Base-by-base conservation (phyloP, 73 alveolate genomes). In the Urostyla sp. region DNA sequence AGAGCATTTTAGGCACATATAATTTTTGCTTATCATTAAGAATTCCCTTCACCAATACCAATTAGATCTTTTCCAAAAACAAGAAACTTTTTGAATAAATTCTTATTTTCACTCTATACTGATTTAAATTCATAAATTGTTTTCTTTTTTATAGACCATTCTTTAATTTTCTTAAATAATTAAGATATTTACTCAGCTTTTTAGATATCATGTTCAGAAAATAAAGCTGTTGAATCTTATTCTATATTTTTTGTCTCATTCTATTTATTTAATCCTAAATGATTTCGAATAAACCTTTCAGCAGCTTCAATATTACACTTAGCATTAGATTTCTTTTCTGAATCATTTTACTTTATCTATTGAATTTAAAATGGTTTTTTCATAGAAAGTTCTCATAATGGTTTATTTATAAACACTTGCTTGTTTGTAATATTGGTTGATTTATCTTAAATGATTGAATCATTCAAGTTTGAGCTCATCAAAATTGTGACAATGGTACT, bases 241-340 rank as follows among this genome's bases (percentile, higher is more conserved):
- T 57, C 27, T 28, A 0, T 3, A 8, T 43, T n/a, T 38, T 37
- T 4, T 1, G 16, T 28, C 5, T 59, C 3, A 59, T 24, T 59
- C 37, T 32, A 3, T 30, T 11, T 59, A 10, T 31, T 59, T 15
- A 46, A 46, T 1, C 83, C 83, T 21, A 69, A 27, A 69, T 69
- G 83, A 27, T 69, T 69, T 43, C 44, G 49, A 2, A 69, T 69
- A 30, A 69, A 69, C 49, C 83, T 69, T 46, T 69, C 69, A 27
- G 83, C 83, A 6, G 83, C 83, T 34, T 69, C 59, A 31, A 31
- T 49, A 45, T 69, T 63, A 8, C 37, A 63, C 23, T 63, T 63
- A 23, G 40, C 27, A 24, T 43, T 38, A 23, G 44, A 63, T 23
- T 63, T 63, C 45, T 63, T 6, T 6, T 57, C 57, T 38, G 7